Base-by-base conservation (phyloP, 2,329 filamentous ascomycete genomes). In the Pyricularia sp. region DNA sequence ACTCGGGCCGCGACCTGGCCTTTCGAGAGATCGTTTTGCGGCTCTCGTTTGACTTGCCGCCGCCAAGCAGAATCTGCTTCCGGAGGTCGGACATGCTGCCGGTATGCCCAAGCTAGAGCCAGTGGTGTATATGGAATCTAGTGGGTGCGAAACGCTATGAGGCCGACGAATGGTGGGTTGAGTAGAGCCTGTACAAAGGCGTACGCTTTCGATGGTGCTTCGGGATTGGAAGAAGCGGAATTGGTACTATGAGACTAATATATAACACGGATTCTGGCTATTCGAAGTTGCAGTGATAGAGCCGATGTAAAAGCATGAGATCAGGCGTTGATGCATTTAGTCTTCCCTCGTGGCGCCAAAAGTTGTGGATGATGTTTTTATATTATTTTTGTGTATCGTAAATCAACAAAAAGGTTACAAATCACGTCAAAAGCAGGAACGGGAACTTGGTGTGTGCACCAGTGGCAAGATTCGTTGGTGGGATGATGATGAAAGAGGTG, bases 11-110 rank as follows among this genome's bases (percentile, higher is more conserved):
- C 26, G 85, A 85, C 70, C 83, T 84, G 26, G 89, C 88, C 78
- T 92, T 92, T 74, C 84, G 85, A 65, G 90, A 92, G 42, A 87
- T 79, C 20, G 90, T 93, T 81, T 93, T 93, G 76, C 86, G 86
- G 80, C 87, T 88, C 79, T 90, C 42, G 7, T 50, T 50, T 5
- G 42, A 50, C 42, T 50, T 50, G 42, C 42, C 20, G 17, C 42
- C 20, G 9, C 42, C 88, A 71, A 84, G 81, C 70, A 92, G 86
- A 67, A 87, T 89, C 78, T 90, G 89, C 76, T 90, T 89, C 73
- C 88, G 83, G 69, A 86, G 81, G 74, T 90, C 87, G 75, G 85
- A 87, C 88, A 90, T 90, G 55, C 58, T 75, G 70, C n/a, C n/a
- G n/a, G 31, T 12, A 31, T 25, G 23, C 30, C 58, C 59, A 55